phyloP scores from a whole-genome alignment of 163 green algal genomes.

The Prototheca stagnorum region DNA sequence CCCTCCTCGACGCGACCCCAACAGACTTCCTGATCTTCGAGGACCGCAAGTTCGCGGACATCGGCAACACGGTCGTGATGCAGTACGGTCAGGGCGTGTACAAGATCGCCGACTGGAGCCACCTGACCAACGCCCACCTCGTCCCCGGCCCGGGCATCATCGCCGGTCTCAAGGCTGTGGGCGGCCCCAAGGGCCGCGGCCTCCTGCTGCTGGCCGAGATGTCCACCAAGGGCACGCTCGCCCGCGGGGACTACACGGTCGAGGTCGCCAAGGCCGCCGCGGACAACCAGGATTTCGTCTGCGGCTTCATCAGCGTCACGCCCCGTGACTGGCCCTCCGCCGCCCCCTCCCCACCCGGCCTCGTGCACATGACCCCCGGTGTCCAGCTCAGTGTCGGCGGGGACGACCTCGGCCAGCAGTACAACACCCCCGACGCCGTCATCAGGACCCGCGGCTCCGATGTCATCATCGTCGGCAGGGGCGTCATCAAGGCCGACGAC shows the following conservation, averaged over 20 bases:
- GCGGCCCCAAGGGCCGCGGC: slow-evolving; percentile 51
- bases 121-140: slow-evolving; percentile 97
- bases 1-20: too few species aligned
- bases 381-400: slow-evolving; percentile 79
- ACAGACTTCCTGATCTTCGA: slow-evolving; percentile 99
- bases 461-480: slow-evolving; percentile 91
- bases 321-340: slow-evolving; percentile 59
- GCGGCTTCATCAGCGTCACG: slow-evolving; percentile 91
- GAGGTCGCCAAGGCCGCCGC: slow-evolving; percentile 56
- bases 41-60: slow-evolving; percentile 99
- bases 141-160: slow-evolving; percentile 93
- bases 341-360: slow-evolving; percentile 37
- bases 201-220: slow-evolving; percentile 80
- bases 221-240: slow-evolving; percentile 78
- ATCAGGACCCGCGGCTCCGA: slow-evolving; percentile 74
- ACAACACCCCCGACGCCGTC: slow-evolving; percentile 81
- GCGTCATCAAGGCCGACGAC: slow-evolving; percentile 74
- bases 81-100: slow-evolving; percentile 90
- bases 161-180: slow-evolving; percentile 86
- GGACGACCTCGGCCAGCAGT: slow-evolving; percentile 86
- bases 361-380: slow-evolving; percentile 98
- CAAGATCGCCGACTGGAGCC: slow-evolving; percentile 90
- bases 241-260: slow-evolving; percentile 75
- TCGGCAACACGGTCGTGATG: slow-evolving; percentile 93
- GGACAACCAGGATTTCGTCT: slow-evolving; percentile 86